Evolutionary conservation across 257 asterid species (phyloP), one percentile per base, ranked within the genome.

Genomic region (Capsicum pubescens): DNA sequence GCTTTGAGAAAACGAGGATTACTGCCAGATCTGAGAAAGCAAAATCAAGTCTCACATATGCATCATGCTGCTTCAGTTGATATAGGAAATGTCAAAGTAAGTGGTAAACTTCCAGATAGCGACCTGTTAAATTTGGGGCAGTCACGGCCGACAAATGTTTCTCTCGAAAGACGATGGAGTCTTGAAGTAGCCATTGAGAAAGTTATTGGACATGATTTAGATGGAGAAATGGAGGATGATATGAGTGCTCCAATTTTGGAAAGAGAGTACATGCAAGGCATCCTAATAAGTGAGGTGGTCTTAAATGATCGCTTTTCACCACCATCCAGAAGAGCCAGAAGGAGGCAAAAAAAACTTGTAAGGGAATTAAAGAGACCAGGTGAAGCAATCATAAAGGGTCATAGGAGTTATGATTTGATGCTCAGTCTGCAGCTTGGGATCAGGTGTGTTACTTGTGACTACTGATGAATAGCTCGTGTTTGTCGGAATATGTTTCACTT

Each of bases 211-310:
- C 90, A 89, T 85, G 87, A 82, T 84, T 90, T 92, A 7, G 95
- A 90, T 42, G 92, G 87, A 46, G 88, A 79, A 21, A 94, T 88
- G 67, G 95, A 88, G 84, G 92, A 92, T 80, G 91, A 88, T 68
- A 79, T 67, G 86, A 88, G 88, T 85, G 44, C 91, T 87, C 97
- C 97, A 17, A 92, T 95, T 57, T 83, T 97, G 86, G 99, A 97
- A 90, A 90, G 98, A 82, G 99, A 97, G 89, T 97, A 97, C 89
- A 93, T 95, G 98, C 98, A 95, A 89, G 99, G 99, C 84, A 94
- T 97, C 68, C 86, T 97, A 84, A 97, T 97, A 60, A 97, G 94
- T 80, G 98, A 95, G 90, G 88, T 93, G 46, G 91, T 97, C 17
- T 88, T 93, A 21, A 91, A 84, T 85, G 81, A 92, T 89, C 89